A percentile compares a stretch with the other conserved stretches of the same genome.
These are phyloP conservation scores for Claviceps capensis DNA, from an alignment of 2,329 filamentous ascomycete genomes.

Conservation along the genomic window DNA sequence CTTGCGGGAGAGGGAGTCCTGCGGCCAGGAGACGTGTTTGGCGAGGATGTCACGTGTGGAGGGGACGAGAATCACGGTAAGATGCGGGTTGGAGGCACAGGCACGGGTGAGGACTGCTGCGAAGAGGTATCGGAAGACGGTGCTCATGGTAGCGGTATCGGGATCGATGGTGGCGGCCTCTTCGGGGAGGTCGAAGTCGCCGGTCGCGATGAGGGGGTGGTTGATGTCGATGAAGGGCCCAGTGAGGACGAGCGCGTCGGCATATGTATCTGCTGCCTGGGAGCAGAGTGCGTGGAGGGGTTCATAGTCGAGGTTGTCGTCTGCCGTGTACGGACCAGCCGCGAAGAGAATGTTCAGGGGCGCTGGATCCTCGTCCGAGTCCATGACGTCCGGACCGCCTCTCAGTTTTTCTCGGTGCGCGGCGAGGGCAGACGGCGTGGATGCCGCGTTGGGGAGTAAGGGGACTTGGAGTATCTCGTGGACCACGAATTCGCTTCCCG, in stretches of 20 bases:
- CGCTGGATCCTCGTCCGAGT: constrained; percentile 32
- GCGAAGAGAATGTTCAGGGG: constrained; percentile 69
- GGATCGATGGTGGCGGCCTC: constrained; percentile 53
- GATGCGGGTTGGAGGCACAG: constrained; percentile 52
- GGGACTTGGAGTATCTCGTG: constrained; percentile 64
- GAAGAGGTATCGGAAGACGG: constrained; percentile 73
- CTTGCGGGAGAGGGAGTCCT: constrained; percentile 47
- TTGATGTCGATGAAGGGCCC: constrained; percentile 89
- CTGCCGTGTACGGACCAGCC: constrained; percentile 80
- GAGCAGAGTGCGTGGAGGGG: constrained; percentile 70
- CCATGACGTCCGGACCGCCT: constrained; percentile 50
- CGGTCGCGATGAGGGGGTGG: constrained; percentile 71
- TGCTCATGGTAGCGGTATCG: constrained; percentile 66
- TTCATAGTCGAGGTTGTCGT: constrained; percentile 84
- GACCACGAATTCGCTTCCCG: constrained; percentile 70
- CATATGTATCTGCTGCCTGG: constrained; percentile 58
- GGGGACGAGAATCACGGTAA: constrained; percentile 72
- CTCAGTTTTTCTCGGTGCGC: constrained; percentile 55
- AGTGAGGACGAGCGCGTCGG: constrained; percentile 65
- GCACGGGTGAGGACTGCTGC: constrained; percentile 60
- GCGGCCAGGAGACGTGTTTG: constrained; percentile 77
- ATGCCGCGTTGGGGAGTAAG: constrained; percentile 60
- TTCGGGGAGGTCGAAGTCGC: constrained; percentile 64
- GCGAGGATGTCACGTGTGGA: constrained; percentile 70
- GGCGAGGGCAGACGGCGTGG: constrained; percentile 50